phyloP scores from a whole-genome alignment of 2,329 filamentous ascomycete genomes.

The Aureobasidium uvarum region DNA sequence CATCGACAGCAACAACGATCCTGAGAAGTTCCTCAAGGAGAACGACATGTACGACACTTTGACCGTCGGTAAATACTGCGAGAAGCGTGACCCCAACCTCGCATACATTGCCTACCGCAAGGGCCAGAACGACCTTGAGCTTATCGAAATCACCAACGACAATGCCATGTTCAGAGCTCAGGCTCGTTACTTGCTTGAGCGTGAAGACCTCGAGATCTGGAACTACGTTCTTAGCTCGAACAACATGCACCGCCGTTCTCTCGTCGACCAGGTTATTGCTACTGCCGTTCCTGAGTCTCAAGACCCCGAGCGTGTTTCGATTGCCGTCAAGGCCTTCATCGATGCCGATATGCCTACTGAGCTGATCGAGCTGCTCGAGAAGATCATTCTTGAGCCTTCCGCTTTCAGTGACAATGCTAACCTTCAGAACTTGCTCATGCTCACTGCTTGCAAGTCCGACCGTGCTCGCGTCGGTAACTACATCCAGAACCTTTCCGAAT shows the following conservation, averaged over 20 bases:
- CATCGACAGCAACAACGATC: constrained; percentile 97
- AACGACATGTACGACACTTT: constrained; percentile 96
- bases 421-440: constrained; percentile 91
- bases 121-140: constrained; percentile 94
- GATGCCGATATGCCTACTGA: constrained; percentile 87
- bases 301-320: constrained; percentile 90
- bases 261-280: constrained; percentile 94
- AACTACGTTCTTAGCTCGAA: constrained; percentile 90
- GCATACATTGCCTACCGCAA: constrained; percentile 95
- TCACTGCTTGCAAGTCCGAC: constrained; percentile 95
- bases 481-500: constrained; percentile 85
- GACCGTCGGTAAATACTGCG: constrained; percentile 93
- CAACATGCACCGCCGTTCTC: constrained; percentile 89
- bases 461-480: constrained; percentile 95
- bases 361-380: constrained; percentile 95
- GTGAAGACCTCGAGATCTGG: constrained; percentile 89
- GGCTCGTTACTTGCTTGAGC: constrained; percentile 88
- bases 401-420: constrained; percentile 97
- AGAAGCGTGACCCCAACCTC: constrained; percentile 95
- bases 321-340: constrained; percentile 91
- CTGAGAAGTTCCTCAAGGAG: constrained; percentile 94
- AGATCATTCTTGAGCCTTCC: constrained; percentile 99
- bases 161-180: constrained; percentile 99
- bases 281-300: constrained; percentile 91
- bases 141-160: constrained; percentile 97